phyloP scores from a whole-genome alignment of 2,329 filamentous ascomycete species.

The Parascedosporium putredinis region DNA sequence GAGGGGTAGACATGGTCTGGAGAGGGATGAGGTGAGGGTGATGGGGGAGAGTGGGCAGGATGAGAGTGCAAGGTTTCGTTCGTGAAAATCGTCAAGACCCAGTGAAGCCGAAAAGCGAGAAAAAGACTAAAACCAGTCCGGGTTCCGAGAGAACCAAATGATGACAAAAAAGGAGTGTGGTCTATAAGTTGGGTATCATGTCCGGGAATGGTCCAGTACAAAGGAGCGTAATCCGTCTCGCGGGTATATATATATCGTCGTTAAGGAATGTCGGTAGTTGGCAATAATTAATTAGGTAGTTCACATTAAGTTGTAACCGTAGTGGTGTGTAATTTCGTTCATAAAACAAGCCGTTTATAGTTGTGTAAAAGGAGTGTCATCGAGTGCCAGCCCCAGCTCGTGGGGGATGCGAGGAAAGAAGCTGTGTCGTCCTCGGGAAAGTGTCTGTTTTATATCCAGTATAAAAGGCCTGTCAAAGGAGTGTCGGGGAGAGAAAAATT shows the following conservation, averaged over 20 bases:
- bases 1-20: too few relatives aligned
- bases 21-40: too few relatives aligned
- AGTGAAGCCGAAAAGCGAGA: too few relatives aligned
- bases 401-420: too few relatives aligned
- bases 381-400: not conserved
- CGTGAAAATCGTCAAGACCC: not conserved
- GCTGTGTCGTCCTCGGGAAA: constrained; percentile 3
- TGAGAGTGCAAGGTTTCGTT: not conserved
- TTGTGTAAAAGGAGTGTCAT: not conserved
- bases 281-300: constrained; percentile 2
- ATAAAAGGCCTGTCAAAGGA: constrained; percentile 5
- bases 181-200: constrained; percentile 4
- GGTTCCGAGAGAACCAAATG: not conserved
- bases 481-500: not conserved
- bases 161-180: constrained; percentile 4
- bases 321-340: not conserved
- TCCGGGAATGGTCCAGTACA: constrained; percentile 5
- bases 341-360: not conserved
- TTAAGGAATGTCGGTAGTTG: constrained; percentile 1
- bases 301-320: constrained; percentile 3
- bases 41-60: too few relatives aligned
- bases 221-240: constrained; percentile 5
- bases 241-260: not conserved
- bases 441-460: not conserved
- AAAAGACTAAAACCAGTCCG: not conserved